Conservation (phyloP, 2,329 filamentous ascomycete genomes). For the Trichoderma atrobrunneum region DNA sequence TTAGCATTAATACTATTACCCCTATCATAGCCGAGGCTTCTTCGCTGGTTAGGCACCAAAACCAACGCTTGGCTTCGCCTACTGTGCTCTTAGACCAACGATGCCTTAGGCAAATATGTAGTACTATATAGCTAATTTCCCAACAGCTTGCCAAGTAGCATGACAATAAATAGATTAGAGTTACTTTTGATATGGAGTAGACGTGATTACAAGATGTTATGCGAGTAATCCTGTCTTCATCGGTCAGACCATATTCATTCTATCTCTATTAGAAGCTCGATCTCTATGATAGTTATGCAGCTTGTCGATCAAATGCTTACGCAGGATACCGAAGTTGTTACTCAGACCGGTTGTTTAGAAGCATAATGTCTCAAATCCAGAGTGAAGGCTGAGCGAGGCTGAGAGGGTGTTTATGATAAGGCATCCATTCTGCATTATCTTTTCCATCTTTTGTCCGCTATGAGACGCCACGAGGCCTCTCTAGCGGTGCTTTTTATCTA, state of each 20-base stretch:
- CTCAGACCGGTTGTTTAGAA: not conserved
- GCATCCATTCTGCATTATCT: not conserved
- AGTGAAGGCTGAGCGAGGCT: not conserved
- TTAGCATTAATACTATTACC: too few relatives aligned
- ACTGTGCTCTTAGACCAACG: not conserved
- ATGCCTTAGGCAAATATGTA: not conserved
- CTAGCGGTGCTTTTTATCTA: not conserved
- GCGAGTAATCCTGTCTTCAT: not conserved
- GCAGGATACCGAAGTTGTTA: not conserved
- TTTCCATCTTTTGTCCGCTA: not conserved
- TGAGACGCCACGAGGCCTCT: fast-evolving
- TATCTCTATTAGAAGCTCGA: not conserved
- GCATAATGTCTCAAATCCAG: not conserved
- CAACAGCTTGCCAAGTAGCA: not conserved
- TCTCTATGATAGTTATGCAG: not conserved
- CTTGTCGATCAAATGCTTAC: not conserved
- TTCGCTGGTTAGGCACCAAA: not conserved
- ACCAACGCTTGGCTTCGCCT: not conserved
- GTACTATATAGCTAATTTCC: not conserved
- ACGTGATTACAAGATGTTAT: not conserved
- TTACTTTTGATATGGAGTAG: not conserved
- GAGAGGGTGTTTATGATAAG: not conserved
- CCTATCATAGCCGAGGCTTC: not conserved
- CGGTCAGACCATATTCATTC: not conserved
- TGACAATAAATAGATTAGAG: not conserved